These are phyloP conservation scores for Hypoxylon perforatum DNA, from an alignment of 495 filamentous ascomycete genomes.

Conservation along the genomic window DNA sequence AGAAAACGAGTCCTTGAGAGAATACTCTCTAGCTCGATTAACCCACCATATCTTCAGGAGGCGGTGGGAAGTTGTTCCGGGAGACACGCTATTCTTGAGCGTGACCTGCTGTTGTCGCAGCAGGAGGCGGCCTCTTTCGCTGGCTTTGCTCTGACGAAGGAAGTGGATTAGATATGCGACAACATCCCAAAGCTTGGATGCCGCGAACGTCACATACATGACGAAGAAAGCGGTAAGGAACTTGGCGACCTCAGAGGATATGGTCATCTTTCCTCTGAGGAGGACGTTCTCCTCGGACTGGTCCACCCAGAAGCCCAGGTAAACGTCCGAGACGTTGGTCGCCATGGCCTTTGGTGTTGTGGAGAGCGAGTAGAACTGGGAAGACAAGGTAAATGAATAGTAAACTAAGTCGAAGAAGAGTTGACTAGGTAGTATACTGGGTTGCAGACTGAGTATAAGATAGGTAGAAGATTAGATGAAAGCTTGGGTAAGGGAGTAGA, in stretches of 20 bases:
- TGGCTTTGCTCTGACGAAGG: neutral
- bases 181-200: slow-evolving; percentile 7
- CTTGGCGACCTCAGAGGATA: neutral
- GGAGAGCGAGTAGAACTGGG: no score
- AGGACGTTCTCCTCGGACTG: neutral
- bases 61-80: slow-evolving; percentile 1
- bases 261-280: neutral
- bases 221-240: neutral
- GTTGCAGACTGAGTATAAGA: no score
- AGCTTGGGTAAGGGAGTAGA: no score
- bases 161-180: slow-evolving; percentile 8
- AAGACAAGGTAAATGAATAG: no score
- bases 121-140: neutral
- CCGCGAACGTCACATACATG: neutral
- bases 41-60: slow-evolving; percentile 13
- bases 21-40: neutral
- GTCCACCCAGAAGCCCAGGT: neutral
- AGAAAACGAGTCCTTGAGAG: neutral
- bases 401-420: no score
- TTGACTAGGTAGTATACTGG: no score
- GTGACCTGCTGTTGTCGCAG: slow-evolving; percentile 12
- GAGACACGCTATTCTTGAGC: neutral
- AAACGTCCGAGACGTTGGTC: neutral
- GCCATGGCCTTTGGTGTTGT: neutral
- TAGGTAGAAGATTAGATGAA: no score